phyloP scores from a whole-genome alignment of 2,329 filamentous ascomycete species.

The Ophiostoma fasciatum region DNA sequence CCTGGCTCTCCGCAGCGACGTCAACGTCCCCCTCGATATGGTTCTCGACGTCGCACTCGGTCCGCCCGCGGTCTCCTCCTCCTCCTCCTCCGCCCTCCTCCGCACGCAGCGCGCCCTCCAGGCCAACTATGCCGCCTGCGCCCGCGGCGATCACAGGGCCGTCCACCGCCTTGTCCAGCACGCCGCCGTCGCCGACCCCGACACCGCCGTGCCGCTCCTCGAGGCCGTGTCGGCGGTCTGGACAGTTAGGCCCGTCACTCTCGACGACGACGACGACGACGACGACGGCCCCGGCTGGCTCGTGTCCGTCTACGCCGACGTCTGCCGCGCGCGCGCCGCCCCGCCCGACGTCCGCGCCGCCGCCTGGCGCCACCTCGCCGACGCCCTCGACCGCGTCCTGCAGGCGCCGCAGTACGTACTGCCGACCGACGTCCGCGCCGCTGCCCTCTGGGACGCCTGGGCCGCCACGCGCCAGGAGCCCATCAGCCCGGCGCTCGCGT shows the following conservation, averaged over 20 bases:
- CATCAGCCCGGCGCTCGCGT: slow-evolving; percentile 33
- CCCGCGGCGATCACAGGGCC: slow-evolving; percentile 5
- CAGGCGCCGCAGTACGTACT: too few relatives aligned
- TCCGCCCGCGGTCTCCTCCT: too few relatives aligned
- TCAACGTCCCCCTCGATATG: background rate
- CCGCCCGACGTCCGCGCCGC: slow-evolving; percentile 31
- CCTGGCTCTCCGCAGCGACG: slow-evolving; percentile 1
- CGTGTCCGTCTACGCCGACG: slow-evolving; percentile 27
- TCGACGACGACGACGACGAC: too few relatives aligned
- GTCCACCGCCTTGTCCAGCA: slow-evolving; percentile 20
- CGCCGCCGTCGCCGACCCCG: slow-evolving; percentile 24
- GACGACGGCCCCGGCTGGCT: slow-evolving; percentile 18
- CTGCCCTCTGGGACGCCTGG: slow-evolving; percentile 25
- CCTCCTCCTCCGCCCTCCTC: slow-evolving; percentile 20
- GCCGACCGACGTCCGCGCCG: too few relatives aligned
- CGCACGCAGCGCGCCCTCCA: slow-evolving; percentile 23
- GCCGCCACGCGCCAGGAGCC: slow-evolving; percentile 18
- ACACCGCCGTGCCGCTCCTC: slow-evolving; percentile 26
- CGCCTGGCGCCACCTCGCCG: slow-evolving; percentile 32
- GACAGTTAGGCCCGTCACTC: too few relatives aligned
- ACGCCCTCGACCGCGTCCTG: slow-evolving; percentile 27
- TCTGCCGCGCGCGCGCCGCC: slow-evolving; percentile 21
- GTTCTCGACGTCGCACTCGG: too few relatives aligned
- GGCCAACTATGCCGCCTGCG: slow-evolving; percentile 20
- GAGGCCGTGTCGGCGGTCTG: slow-evolving; percentile 22